A percentile compares a stretch with the other conserved stretches of the same genome.
phyloP scores from a whole-genome alignment of 257 asterid genomes.

The Ophiorrhiza pumila region DNA sequence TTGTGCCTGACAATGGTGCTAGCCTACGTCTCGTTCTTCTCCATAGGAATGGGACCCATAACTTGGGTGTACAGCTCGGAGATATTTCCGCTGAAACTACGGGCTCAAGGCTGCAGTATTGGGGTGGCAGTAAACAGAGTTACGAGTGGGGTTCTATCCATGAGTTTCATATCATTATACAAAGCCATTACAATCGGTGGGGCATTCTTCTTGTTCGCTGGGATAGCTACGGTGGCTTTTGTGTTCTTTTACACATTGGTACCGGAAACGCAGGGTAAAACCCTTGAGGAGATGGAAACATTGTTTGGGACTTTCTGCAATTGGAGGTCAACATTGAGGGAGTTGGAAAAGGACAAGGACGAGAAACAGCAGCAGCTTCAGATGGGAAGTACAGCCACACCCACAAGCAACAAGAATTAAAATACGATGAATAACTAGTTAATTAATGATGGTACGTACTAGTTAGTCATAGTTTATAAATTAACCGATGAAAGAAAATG shows the following conservation, averaged over 20 bases:
- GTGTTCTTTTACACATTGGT: slow-evolving; percentile 43
- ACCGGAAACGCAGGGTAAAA: slow-evolving; percentile 70
- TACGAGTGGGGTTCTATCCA: slow-evolving; percentile 56
- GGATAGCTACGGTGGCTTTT: slow-evolving; percentile 44
- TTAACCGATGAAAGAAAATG: too few species aligned
- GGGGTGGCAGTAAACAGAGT: slow-evolving; percentile 57
- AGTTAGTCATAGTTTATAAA: too few species aligned
- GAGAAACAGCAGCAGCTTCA: slow-evolving; percentile 22
- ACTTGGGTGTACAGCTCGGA: slow-evolving; percentile 79
- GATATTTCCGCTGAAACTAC: slow-evolving; percentile 51
- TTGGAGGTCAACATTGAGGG: slow-evolving; percentile 46
- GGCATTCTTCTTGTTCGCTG: slow-evolving; percentile 44
- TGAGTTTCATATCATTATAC: slow-evolving; percentile 55
- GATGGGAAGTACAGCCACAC: slow-evolving; percentile 18
- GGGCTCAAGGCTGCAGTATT: slow-evolving; percentile 72
- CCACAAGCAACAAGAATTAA: slow-evolving; percentile 4
- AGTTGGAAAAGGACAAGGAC: slow-evolving; percentile 24
- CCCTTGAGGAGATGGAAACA: slow-evolving; percentile 61
- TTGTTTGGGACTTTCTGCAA: slow-evolving; percentile 54
- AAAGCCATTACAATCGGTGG: slow-evolving; percentile 48
- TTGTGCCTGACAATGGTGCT: slow-evolving; percentile 33
- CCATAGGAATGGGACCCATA: slow-evolving; percentile 74
- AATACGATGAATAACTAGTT: too few species aligned
- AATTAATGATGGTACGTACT: too few species aligned
- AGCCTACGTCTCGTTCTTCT: slow-evolving; percentile 56